Evolutionary conservation across 441 rosid species (phyloP).

Genomic region (Jatropha podagrica): DNA sequence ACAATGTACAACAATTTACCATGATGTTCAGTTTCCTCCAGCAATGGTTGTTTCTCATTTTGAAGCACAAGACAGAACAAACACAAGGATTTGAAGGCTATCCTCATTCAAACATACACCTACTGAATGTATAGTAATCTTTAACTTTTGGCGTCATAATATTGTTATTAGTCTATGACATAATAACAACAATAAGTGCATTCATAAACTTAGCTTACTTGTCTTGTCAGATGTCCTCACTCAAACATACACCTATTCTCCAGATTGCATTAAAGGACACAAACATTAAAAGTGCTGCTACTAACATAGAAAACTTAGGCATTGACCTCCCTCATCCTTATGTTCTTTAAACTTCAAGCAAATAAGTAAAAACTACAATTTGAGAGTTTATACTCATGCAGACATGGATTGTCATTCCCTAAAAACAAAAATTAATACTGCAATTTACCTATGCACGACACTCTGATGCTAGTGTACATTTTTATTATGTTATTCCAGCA

Average conservation of each 20-base stretch:
- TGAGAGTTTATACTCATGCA: no score
- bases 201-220: conserved; percentile 1
- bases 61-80: background rate
- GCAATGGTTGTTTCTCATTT: background rate
- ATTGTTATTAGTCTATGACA: background rate
- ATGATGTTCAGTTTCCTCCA: no score
- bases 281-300: background rate
- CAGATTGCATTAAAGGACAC: background rate
- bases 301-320: background rate
- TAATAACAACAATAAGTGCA: background rate
- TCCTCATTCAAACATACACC: background rate
- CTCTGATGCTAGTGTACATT: background rate
- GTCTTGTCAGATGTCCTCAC: background rate
- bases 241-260: background rate
- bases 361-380: background rate
- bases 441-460: background rate
- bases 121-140: background rate
- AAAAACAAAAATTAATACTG: background rate
- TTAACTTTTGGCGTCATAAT: background rate
- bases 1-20: background rate
- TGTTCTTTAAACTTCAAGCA: background rate
- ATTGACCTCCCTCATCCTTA: background rate
- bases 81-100: background rate
- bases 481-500: background rate
- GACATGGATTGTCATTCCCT: no score